A percentile compares a stretch with the other conserved stretches of the same genome.
These are phyloP conservation scores for Globisporangium carolinianum DNA, from an alignment of 352 stramenopile species.

Conservation along the genomic window DNA sequence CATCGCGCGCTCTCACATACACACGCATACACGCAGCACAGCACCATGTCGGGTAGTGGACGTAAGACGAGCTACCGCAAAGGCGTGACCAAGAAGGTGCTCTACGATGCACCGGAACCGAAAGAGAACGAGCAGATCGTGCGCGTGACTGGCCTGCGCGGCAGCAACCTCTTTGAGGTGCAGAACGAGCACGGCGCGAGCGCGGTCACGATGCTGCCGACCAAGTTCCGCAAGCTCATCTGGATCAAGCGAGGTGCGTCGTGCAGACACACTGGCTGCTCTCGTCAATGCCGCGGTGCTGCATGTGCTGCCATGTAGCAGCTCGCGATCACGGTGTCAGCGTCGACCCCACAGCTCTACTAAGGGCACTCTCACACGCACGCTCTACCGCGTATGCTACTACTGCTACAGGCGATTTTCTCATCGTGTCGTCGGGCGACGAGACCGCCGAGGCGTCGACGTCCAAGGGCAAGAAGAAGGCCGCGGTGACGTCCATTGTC, in stretches of 20 bases:
- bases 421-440: conserved; percentile 89
- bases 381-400: background rate
- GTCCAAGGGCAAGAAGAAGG: conserved; percentile 81
- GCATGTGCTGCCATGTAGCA: background rate
- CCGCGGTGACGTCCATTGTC: conserved; percentile 88
- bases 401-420: conserved; percentile 82
- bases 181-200: conserved; percentile 39
- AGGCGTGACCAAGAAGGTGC: conserved; percentile 87
- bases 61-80: conserved; percentile 90
- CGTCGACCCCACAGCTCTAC: background rate
- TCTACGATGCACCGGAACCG: conserved; percentile 88
- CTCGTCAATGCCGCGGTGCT: too few species aligned
- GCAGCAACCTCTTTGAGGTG: conserved; percentile 96
- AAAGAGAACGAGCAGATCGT: conserved; percentile 89
- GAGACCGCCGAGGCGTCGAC: conserved; percentile 68
- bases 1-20: background rate
- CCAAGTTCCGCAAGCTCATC: conserved; percentile 98
- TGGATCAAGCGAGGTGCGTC: conserved; percentile 92
- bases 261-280: too few species aligned
- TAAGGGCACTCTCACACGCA: background rate
- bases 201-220: conserved; percentile 93
- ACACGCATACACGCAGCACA: background rate
- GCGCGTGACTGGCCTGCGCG: conserved; percentile 87
- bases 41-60: conserved; percentile 84
- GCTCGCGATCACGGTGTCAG: background rate